Percentiles rank a stretch among this genome's conserved stretches.
phyloP scores from a whole-genome alignment of 2,329 filamentous ascomycete species.

The Coniochaeta pulveracea region DNA sequence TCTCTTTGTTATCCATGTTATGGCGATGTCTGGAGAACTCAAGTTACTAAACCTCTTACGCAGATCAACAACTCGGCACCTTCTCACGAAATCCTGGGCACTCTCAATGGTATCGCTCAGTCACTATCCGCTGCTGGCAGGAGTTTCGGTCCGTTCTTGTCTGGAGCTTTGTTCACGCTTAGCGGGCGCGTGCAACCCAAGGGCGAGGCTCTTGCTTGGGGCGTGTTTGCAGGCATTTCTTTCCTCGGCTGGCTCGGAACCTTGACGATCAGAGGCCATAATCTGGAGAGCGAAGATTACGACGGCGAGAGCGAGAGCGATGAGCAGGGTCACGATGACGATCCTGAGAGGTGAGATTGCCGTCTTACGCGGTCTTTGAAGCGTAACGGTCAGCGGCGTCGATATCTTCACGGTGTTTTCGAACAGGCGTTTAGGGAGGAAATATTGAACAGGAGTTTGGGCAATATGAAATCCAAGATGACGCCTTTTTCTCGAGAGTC shows the following conservation, averaged over 20 bases:
- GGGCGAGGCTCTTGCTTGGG: slow-evolving; percentile 78
- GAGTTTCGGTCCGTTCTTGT: slow-evolving; percentile 78
- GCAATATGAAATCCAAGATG: too few relatives aligned
- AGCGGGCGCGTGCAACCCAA: slow-evolving; percentile 63
- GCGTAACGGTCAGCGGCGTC: too few relatives aligned
- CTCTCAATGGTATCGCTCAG: slow-evolving; percentile 87
- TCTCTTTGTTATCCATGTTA: not conserved
- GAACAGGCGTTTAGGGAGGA: too few relatives aligned
- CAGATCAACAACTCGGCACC: slow-evolving; percentile 91
- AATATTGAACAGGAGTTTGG: too few relatives aligned
- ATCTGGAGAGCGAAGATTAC: slow-evolving; percentile 49
- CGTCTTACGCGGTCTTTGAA: too few relatives aligned
- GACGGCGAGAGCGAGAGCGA: slow-evolving; percentile 18
- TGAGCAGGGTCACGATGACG: too few relatives aligned
- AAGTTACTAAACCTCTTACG: not conserved
- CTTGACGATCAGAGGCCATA: slow-evolving; percentile 59
- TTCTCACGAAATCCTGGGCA: slow-evolving; percentile 74
- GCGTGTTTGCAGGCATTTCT: slow-evolving; percentile 73
- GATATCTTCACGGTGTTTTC: too few relatives aligned
- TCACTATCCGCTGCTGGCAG: slow-evolving; percentile 85
- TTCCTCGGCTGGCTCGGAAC: slow-evolving; percentile 72
- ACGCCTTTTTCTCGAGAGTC: too few relatives aligned
- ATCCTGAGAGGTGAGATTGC: too few relatives aligned
- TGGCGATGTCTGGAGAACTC: too few relatives aligned
- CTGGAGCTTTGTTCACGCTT: slow-evolving; percentile 75